phyloP scores from a whole-genome alignment of 257 asterid genomes.

The Echites panduratus region DNA sequence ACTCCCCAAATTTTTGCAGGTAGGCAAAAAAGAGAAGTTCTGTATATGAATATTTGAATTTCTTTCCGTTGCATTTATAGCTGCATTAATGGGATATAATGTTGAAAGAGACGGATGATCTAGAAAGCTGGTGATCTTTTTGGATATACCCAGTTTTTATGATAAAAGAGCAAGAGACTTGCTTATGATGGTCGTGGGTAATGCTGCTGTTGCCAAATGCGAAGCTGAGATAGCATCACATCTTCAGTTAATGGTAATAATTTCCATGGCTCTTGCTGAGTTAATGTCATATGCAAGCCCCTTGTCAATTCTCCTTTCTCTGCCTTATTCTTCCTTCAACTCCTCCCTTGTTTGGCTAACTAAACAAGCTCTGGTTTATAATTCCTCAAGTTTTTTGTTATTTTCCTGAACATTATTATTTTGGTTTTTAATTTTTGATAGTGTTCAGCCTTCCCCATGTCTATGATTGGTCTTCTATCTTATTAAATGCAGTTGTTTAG shows the following conservation, averaged over 20 bases:
- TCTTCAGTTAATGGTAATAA: constrained; percentile 65
- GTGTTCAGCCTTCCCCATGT: background rate
- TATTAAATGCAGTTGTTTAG: background rate
- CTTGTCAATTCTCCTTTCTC: too few species aligned
- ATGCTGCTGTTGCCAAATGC: constrained; percentile 80
- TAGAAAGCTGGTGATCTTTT: constrained; percentile 69
- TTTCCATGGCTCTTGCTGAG: background rate
- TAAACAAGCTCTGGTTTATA: background rate
- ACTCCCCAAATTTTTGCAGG: constrained; percentile 83
- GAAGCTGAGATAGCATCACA: constrained; percentile 53
- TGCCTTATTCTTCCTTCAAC: too few species aligned
- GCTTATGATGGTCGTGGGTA: constrained; percentile 99
- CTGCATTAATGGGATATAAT: constrained; percentile 18
- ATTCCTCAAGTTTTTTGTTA: background rate
- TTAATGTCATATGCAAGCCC: background rate
- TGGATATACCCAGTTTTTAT: constrained; percentile 91
- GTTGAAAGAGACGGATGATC: constrained; percentile 59
- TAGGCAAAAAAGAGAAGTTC: constrained; percentile 10
- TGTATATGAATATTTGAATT: background rate
- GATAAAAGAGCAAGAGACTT: constrained; percentile 86
- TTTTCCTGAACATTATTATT: background rate
- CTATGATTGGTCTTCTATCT: background rate
- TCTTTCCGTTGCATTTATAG: background rate
- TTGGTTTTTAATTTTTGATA: background rate
- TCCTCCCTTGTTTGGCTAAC: background rate